Evolutionary conservation across 1,284 basidiomycete species (phyloP).

Genomic region (Somion occarium): DNA sequence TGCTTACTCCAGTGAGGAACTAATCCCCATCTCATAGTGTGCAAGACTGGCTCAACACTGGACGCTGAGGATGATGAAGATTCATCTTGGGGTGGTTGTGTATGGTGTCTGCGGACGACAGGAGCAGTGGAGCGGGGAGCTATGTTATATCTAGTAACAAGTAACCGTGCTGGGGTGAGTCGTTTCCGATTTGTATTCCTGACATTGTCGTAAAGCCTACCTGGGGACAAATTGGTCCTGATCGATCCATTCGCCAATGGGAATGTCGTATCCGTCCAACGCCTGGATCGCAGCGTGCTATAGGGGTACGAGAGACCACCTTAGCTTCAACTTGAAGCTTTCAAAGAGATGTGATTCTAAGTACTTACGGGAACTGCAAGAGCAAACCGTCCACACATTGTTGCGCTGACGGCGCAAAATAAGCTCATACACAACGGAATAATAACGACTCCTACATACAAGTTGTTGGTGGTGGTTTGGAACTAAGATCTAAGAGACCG

Average conservation of each 20-base stretch:
- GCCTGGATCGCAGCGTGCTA: slow-evolving; percentile 37
- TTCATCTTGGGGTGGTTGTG: background rate
- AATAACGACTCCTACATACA: too few relatives aligned
- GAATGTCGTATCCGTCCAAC: slow-evolving; percentile 36
- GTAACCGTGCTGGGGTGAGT: background rate
- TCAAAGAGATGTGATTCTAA: too few relatives aligned
- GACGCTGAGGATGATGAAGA: background rate
- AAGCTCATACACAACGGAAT: too few relatives aligned
- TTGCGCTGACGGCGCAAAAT: too few relatives aligned
- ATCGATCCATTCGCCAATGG: slow-evolving; percentile 59
- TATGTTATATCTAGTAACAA: slow-evolving; percentile 49
- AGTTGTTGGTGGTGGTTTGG: too few relatives aligned
- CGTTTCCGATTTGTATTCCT: background rate
- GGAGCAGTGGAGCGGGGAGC: slow-evolving; percentile 68
- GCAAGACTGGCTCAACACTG: slow-evolving; percentile 36
- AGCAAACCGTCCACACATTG: too few relatives aligned
- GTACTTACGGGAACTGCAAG: too few relatives aligned
- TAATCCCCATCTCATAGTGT: slow-evolving; percentile 90
- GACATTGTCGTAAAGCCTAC: slow-evolving; percentile 13
- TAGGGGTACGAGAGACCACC: too few relatives aligned
- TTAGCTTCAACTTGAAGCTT: too few relatives aligned
- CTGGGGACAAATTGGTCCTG: slow-evolving; percentile 52
- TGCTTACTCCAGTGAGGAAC: slow-evolving; percentile 83
- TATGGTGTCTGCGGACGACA: slow-evolving; percentile 45
- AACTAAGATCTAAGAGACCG: too few relatives aligned